A percentile compares a stretch with the other conserved stretches of the same genome.
Evolutionary conservation across 73 alveolate species (phyloP).

Genomic region (Halteria grandinella): DNA sequence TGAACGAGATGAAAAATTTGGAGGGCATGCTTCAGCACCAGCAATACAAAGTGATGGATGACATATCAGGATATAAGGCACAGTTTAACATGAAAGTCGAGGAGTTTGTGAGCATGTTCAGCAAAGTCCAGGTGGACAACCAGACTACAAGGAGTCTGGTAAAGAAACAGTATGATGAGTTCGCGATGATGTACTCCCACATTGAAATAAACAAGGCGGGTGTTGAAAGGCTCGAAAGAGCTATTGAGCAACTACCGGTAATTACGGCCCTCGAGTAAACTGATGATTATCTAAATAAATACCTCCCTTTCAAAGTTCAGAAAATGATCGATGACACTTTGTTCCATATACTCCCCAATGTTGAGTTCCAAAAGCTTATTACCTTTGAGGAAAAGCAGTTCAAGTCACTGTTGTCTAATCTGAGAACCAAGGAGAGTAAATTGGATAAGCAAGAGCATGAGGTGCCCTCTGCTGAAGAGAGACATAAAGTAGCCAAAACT

Average conservation of each 20-base stretch:
- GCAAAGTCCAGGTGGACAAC: neutral
- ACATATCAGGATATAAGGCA: neutral
- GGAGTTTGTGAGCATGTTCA: neutral
- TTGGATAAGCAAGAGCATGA: neutral
- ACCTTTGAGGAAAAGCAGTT: constrained; percentile 1
- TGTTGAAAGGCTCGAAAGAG: neutral
- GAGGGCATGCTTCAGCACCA: neutral
- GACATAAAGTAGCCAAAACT: neutral
- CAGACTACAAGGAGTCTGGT: neutral
- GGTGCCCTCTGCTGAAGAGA: neutral
- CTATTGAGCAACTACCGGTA: neutral
- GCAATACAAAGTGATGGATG: too few species aligned
- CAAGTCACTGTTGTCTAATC: neutral
- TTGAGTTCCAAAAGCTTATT: constrained; percentile 1
- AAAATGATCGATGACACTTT: constrained; percentile 45
- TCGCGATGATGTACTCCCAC: neutral
- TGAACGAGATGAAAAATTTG: constrained; percentile 7
- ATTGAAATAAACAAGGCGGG: constrained; percentile 2
- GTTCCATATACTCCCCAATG: neutral
- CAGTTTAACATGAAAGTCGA: too few species aligned
- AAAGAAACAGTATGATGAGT: constrained; percentile 10
- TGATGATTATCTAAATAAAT: constrained; percentile 27
- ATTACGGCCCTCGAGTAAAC: constrained; percentile 9
- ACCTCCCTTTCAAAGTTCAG: constrained; percentile 1
- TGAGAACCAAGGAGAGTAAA: neutral